phyloP scores from a whole-genome alignment of 1,284 basidiomycete species.

The Rhodotorula sp. region DNA sequence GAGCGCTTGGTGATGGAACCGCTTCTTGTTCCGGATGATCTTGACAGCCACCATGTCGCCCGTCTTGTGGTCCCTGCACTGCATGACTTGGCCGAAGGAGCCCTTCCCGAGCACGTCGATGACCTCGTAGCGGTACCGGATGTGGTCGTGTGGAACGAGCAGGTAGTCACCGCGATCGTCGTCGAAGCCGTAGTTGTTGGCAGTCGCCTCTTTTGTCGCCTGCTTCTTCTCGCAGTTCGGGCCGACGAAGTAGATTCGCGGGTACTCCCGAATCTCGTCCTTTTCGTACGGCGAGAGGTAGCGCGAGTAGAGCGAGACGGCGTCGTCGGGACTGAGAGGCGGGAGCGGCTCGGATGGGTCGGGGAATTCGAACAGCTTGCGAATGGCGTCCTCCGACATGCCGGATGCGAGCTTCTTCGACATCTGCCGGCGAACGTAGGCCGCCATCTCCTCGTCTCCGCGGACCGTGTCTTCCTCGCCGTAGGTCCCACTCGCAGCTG shows the following conservation, averaged over 20 bases:
- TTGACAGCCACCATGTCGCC: slow-evolving; percentile 96
- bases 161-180: slow-evolving; percentile 98
- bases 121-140: slow-evolving; percentile 94
- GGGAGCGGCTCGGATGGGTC: slow-evolving; percentile 73
- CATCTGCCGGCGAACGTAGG: slow-evolving; percentile 86
- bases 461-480: slow-evolving; percentile 74
- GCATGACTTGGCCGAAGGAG: slow-evolving; percentile 95
- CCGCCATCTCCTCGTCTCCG: slow-evolving; percentile 95
- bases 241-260: slow-evolving; percentile 80
- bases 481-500: slow-evolving; percentile 34
- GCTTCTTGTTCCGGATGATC: slow-evolving; percentile 98
- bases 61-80: slow-evolving; percentile 95
- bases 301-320: slow-evolving; percentile 50
- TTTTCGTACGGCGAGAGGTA: slow-evolving; percentile 65
- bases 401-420: slow-evolving; percentile 81
- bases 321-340: slow-evolving; percentile 63
- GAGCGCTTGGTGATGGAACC: slow-evolving; percentile 96
- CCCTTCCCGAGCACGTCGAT: slow-evolving; percentile 92
- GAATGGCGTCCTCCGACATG: slow-evolving; percentile 74
- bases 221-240: slow-evolving; percentile 74
- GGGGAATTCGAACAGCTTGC: slow-evolving; percentile 87
- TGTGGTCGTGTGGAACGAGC: slow-evolving; percentile 84
- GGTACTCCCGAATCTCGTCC: slow-evolving; percentile 86
- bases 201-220: slow-evolving; percentile 66
- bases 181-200: slow-evolving; percentile 94